Evolutionary conservation across 1,284 basidiomycete species (phyloP), one percentile per base, ranked within the genome.

Genomic region (Inonotus hispidus): DNA sequence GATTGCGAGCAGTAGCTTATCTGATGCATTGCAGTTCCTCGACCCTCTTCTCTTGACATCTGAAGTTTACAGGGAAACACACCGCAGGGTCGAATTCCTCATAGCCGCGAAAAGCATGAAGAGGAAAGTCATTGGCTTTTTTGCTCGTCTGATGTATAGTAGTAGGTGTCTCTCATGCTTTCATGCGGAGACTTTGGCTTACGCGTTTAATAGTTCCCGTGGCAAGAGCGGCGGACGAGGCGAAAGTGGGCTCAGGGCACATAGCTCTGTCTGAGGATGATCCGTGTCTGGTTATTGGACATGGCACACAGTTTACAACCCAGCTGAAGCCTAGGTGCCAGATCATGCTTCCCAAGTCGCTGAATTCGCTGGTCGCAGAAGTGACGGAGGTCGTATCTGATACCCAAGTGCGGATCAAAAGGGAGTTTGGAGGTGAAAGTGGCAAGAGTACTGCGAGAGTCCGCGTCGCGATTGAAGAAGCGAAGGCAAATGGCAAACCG

Each of bases 71-170:
- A 83, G 89, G 62, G 93, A 97, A 73, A 90, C 90, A 1, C 82
- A 85, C 19, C 82, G 97, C 49, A 83, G 88, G 67, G 92, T 97
- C 11, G 88, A 90, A 62, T 95, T 97, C 70, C 79, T 99, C 46
- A 91, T 90, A 29, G 97, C 97, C n/a, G 95, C 95, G 2, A 93
- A 92, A 72, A 94, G 91, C 69, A 86, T 96, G 89, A 79, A 92
- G 66, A 79, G 93, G 47, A 82, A 80, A 67, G 82, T 86, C 60
- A 80, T 99, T 54, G 97, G 97, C 0, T 85, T 90, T 65, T 90
- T 95, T 65, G 88, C 91, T 3, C 78, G 86, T 23, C 76, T 95
- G 53, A 94, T 99, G 88, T 88, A 92, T 62, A 91, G 90, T 68
- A 98, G 95, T 98, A 72, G 71, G 94, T 84, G 13, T 49, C 35